Conservation (phyloP, 1,284 basidiomycete species). For the Boletus smithii region DNA sequence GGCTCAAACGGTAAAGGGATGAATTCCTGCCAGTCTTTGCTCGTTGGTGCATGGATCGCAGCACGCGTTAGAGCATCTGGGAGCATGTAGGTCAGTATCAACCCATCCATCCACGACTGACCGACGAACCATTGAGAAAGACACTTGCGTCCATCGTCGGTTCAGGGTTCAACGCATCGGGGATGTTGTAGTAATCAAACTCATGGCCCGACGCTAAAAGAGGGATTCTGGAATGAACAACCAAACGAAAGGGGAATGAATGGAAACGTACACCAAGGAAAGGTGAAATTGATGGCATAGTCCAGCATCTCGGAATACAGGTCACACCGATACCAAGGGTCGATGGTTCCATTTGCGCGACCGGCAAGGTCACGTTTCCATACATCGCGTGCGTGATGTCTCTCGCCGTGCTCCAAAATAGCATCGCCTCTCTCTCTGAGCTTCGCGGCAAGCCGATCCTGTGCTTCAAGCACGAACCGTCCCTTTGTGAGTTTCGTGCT, state of each 20-base stretch:
- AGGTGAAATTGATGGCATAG: slow-evolving; percentile 58
- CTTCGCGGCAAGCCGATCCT: neutral
- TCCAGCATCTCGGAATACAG: slow-evolving; percentile 50
- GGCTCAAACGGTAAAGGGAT: slow-evolving; percentile 47
- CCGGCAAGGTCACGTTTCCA: slow-evolving; percentile 47
- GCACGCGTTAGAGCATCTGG: slow-evolving; percentile 49
- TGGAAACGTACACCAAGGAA: slow-evolving; percentile 58
- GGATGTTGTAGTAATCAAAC: slow-evolving; percentile 50
- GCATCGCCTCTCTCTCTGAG: neutral
- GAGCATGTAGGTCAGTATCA: neutral
- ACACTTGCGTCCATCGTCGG: slow-evolving; percentile 42
- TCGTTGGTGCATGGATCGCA: slow-evolving; percentile 68
- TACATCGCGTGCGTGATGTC: slow-evolving; percentile 15
- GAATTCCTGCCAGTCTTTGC: slow-evolving; percentile 51
- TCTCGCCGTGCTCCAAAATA: neutral
- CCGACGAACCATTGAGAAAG: slow-evolving; percentile 57
- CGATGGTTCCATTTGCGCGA: slow-evolving; percentile 49
- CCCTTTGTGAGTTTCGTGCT: slow-evolving; percentile 8
- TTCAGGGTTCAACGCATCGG: slow-evolving; percentile 50
- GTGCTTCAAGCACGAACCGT: slow-evolving; percentile 16
- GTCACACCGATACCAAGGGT: slow-evolving; percentile 58
- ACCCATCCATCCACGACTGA: neutral
- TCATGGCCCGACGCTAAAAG: slow-evolving; percentile 33
- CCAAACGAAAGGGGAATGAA: neutral
- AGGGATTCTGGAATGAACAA: neutral